Conservation (phyloP, 495 filamentous ascomycete species). For the Articulospora tetracladia region DNA sequence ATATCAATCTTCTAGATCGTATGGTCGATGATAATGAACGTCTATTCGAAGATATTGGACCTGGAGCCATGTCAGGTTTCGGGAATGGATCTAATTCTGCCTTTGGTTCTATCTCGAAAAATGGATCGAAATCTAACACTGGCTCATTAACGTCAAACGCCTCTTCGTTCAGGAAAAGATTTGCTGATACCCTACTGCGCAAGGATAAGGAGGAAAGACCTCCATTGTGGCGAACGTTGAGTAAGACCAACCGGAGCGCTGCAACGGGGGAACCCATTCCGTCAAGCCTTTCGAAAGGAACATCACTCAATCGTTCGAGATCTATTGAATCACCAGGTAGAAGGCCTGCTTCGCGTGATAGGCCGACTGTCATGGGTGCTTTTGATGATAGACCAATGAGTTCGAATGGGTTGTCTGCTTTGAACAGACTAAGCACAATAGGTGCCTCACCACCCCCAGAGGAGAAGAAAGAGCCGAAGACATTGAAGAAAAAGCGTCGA, state of each 20-base stretch:
- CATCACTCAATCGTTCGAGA: constrained; percentile 65
- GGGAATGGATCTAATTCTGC: constrained; percentile 21
- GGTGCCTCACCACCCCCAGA: constrained; percentile 39
- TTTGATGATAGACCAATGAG: constrained; percentile 52
- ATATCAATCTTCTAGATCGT: constrained; percentile 87
- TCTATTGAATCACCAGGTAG: constrained; percentile 65
- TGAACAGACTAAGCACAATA: constrained; percentile 35
- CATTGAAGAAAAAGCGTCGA: constrained; percentile 72
- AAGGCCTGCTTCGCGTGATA: constrained; percentile 65
- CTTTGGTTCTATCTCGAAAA: constrained; percentile 46
- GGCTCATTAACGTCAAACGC: constrained; percentile 60
- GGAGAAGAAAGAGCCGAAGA: constrained; percentile 35
- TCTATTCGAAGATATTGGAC: constrained; percentile 71
- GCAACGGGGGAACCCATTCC: constrained; percentile 48
- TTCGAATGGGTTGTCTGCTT: constrained; percentile 33
- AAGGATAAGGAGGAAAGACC: constrained; percentile 64
- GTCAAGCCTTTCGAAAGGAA: constrained; percentile 52
- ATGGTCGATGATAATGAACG: constrained; percentile 88
- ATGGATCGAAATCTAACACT: constrained; percentile 37
- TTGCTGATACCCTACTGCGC: constrained; percentile 70
- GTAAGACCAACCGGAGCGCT: constrained; percentile 67
- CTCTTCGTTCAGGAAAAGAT: constrained; percentile 78
- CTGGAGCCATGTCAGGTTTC: constrained; percentile 33
- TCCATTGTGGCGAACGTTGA: constrained; percentile 83
- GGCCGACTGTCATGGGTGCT: constrained; percentile 56